Conservation (phyloP, 805 yeast genomes). For the Ogataea methanolica region DNA sequence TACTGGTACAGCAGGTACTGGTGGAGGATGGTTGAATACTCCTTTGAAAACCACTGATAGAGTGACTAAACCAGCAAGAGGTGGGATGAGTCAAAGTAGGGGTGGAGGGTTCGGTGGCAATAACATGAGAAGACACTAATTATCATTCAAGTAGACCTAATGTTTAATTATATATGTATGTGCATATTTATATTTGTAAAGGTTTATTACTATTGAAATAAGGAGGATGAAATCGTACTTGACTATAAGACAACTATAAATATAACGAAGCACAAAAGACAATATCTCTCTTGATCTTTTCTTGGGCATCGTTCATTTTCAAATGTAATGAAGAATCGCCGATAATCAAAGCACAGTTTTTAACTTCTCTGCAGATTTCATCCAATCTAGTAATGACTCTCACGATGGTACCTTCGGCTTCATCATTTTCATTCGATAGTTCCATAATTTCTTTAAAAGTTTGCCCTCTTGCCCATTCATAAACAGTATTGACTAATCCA, state of each 20-base stretch:
- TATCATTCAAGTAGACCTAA: too few species aligned
- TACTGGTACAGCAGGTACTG: background rate
- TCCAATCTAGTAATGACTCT: conserved; percentile 92
- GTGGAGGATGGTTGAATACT: conserved; percentile 8
- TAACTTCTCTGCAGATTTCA: conserved; percentile 92
- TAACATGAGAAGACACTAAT: too few species aligned
- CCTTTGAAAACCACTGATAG: conserved; percentile 18
- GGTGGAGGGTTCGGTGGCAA: too few species aligned
- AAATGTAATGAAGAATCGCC: conserved; percentile 89
- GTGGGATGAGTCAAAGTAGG: background rate
- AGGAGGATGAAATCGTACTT: too few species aligned
- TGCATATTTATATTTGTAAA: background rate
- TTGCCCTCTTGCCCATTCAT: conserved; percentile 97
- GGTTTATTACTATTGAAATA: background rate
- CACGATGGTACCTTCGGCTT: conserved; percentile 87
- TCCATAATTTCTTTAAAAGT: conserved; percentile 88
- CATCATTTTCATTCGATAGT: conserved; percentile 69
- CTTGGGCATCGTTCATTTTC: conserved; percentile 91
- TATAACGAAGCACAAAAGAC: conserved; percentile 96
- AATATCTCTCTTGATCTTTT: conserved; percentile 90
- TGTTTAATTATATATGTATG: background rate
- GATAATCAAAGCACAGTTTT: conserved; percentile 87
- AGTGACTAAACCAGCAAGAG: conserved; percentile 14
- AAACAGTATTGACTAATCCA: conserved; percentile 88
- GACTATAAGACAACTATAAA: conserved; percentile 26